These are phyloP conservation scores for Solanum hybrid DNA, from an alignment of 305 asterid genomes.

Conservation along the genomic window DNA sequence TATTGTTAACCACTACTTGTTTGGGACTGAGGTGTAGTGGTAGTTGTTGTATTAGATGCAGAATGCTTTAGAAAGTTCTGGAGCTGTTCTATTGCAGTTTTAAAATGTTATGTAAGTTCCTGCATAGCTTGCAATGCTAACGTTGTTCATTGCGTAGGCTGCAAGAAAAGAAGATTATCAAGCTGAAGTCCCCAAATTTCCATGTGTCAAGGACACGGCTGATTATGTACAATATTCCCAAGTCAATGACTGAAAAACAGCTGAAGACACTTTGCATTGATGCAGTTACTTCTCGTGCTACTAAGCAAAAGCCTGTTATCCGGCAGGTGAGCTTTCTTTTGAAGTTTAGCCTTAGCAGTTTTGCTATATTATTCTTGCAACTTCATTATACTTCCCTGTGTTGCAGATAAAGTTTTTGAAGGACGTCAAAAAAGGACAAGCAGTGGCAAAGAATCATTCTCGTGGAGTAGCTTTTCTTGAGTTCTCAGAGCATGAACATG, in stretches of 20 bases:
- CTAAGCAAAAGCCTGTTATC: slow-evolving; percentile 78
- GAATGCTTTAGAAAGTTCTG: background rate
- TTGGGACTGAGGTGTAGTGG: background rate
- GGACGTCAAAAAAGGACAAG: slow-evolving; percentile 50
- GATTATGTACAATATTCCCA: slow-evolving; percentile 79
- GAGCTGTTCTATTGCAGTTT: background rate
- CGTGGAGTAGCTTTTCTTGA: slow-evolving; percentile 96
- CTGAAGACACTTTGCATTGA: slow-evolving; percentile 53
- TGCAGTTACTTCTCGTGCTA: slow-evolving; percentile 85
- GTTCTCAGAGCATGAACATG: slow-evolving; percentile 95
- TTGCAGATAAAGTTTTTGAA: slow-evolving; percentile 66
- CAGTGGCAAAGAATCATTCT: slow-evolving; percentile 45
- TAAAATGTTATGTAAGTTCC: background rate
- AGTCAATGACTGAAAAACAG: slow-evolving; percentile 56
- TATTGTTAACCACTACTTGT: background rate
- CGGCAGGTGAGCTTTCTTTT: slow-evolving; percentile 53
- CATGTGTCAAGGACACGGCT: slow-evolving; percentile 85
- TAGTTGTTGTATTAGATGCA: background rate
- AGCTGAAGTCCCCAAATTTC: slow-evolving; percentile 87
- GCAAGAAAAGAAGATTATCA: slow-evolving; percentile 69
- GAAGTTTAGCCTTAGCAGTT: slow-evolving; percentile 1
- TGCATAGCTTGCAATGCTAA: background rate
- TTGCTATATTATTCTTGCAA: slow-evolving; percentile 1
- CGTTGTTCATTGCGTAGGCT: slow-evolving; percentile 32
- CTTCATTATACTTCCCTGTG: background rate